Conservation (phyloP, 1,284 basidiomycete genomes). For the Rhodotorula sp. region DNA sequence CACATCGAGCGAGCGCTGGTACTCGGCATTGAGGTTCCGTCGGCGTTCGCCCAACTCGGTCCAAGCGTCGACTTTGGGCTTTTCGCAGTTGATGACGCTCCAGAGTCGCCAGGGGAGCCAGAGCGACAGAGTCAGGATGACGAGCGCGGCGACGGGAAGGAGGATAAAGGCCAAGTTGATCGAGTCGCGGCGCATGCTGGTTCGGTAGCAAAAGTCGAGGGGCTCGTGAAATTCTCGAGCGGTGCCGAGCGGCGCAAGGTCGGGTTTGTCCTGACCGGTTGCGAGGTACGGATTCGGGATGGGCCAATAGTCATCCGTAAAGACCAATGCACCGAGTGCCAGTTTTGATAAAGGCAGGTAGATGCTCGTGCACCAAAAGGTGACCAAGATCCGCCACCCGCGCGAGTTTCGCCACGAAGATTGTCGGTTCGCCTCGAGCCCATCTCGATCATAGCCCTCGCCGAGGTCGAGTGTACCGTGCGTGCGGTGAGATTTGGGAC, state of each 20-base stretch:
- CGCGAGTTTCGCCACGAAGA: constrained; percentile 12
- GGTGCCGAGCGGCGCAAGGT: constrained; percentile 59
- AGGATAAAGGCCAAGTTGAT: constrained; percentile 70
- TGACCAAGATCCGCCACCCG: constrained; percentile 27
- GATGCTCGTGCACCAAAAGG: constrained; percentile 41
- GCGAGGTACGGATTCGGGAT: constrained; percentile 58
- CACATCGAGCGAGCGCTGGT: constrained; percentile 63
- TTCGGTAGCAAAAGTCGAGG: constrained; percentile 69
- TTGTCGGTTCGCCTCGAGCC: constrained; percentile 7
- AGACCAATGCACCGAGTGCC: constrained; percentile 50
- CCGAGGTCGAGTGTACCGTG: constrained; percentile 24
- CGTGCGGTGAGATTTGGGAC: not conserved
- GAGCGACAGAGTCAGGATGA: constrained; percentile 62
- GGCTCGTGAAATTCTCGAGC: constrained; percentile 61
- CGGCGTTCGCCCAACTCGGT: constrained; percentile 68
- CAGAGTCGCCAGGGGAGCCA: constrained; percentile 70
- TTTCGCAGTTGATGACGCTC: constrained; percentile 59
- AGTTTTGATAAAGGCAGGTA: constrained; percentile 44
- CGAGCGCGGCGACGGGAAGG: constrained; percentile 60
- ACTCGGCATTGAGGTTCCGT: constrained; percentile 64
- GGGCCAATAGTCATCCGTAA: constrained; percentile 71
- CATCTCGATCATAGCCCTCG: constrained; percentile 38
- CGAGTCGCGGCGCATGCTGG: constrained; percentile 59
- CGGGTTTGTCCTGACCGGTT: constrained; percentile 60
- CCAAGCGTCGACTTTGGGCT: constrained; percentile 66